phyloP scores from a whole-genome alignment of 2,329 filamentous ascomycete genomes.

The Aureobasidium sp. region DNA sequence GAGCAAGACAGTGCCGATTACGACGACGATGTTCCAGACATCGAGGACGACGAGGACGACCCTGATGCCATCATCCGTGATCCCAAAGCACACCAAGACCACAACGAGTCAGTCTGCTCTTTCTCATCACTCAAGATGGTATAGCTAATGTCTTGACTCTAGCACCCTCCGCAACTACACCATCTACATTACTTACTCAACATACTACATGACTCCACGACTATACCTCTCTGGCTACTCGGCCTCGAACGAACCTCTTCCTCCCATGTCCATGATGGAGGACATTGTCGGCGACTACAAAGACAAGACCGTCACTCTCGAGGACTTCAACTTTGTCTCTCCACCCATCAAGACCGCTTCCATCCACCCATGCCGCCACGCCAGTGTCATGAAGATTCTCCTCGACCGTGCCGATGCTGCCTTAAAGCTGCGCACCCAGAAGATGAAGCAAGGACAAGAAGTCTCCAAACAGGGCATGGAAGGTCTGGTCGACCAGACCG shows the following conservation, averaged over 20 bases:
- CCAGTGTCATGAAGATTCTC: conserved; percentile 94
- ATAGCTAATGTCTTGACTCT: conserved; percentile 20
- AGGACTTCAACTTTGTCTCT: conserved; percentile 93
- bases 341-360: conserved; percentile 91
- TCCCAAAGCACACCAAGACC: conserved; percentile 44
- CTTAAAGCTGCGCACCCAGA: conserved; percentile 78
- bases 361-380: conserved; percentile 95
- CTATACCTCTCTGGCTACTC: conserved; percentile 90
- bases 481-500: conserved; percentile 75
- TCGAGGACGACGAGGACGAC: conserved; percentile 93
- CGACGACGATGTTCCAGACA: conserved; percentile 85
- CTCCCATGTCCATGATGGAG: conserved; percentile 86
- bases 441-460: conserved; percentile 53
- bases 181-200: conserved; percentile 95
- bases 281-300: conserved; percentile 96
- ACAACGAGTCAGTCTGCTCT: conserved; percentile 45
- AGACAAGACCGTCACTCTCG: conserved; percentile 96
- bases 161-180: conserved; percentile 91
- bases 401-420: conserved; percentile 92
- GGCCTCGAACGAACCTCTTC: conserved; percentile 55
- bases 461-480: conserved; percentile 61
- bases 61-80: conserved; percentile 94
- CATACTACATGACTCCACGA: conserved; percentile 92
- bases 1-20: conserved; percentile 67
- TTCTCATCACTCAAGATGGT: not conserved